Evolutionary conservation across 495 filamentous ascomycete species (phyloP).

Genomic region (Hypoxylon cercidicola): DNA sequence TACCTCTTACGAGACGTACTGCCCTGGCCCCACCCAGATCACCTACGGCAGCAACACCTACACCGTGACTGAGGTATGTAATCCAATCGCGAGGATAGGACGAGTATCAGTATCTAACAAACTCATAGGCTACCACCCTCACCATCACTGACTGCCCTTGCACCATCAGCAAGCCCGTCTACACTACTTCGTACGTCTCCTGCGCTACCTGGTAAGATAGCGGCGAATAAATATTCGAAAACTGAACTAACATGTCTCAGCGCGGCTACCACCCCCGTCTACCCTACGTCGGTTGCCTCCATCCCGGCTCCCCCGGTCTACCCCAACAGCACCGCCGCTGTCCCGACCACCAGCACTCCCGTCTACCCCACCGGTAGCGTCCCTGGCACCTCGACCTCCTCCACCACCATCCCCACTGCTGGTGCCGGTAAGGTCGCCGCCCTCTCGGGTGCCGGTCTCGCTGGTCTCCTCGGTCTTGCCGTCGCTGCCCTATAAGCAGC

Average conservation of each 20-base stretch:
- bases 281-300: constrained; percentile 36
- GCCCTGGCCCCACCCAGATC: constrained; percentile 79
- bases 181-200: constrained; percentile 68
- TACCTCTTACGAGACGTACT: constrained; percentile 85
- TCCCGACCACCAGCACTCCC: constrained; percentile 44
- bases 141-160: constrained; percentile 83
- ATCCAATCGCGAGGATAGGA: neutral
- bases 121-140: constrained; percentile 71
- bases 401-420: constrained; percentile 63
- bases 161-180: constrained; percentile 78
- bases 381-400: constrained; percentile 49
- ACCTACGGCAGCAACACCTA: constrained; percentile 76
- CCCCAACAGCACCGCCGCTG: constrained; percentile 40
- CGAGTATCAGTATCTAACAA: constrained; percentile 32
- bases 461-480: constrained; percentile 77
- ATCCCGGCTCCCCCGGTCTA: constrained; percentile 34
- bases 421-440: constrained; percentile 73
- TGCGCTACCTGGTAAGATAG: constrained; percentile 72
- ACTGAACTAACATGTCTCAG: constrained; percentile 42
- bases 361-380: constrained; percentile 46
- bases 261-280: constrained; percentile 34
- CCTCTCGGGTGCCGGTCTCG: constrained; percentile 75
- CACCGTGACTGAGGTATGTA: constrained; percentile 74
- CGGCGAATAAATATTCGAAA: constrained; percentile 10
- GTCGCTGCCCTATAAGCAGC: constrained; percentile 78